A percentile compares a stretch with the other conserved stretches of the same genome.
Evolutionary conservation across 2,329 filamentous ascomycete species (phyloP).

Genomic region (Didymella arachidicola): DNA sequence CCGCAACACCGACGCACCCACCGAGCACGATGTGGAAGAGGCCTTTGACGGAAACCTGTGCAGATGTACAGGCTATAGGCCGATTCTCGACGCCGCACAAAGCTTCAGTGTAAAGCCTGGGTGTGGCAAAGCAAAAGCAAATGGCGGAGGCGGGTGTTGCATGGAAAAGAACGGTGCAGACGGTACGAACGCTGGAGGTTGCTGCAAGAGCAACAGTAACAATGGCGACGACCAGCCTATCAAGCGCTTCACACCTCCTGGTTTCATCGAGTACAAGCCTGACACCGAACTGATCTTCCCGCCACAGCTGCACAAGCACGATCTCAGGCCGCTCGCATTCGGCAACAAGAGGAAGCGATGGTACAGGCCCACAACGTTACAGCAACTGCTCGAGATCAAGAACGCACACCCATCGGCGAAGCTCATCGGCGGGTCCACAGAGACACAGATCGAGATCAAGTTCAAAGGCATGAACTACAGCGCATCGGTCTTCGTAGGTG

Average conservation of each 20-base stretch:
- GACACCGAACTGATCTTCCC: conserved; percentile 97
- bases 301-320: conserved; percentile 80
- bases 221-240: conserved; percentile 55
- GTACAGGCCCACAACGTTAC: conserved; percentile 86
- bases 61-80: conserved; percentile 92
- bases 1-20: conserved; percentile 80
- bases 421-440: conserved; percentile 93
- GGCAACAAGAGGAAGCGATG: conserved; percentile 95
- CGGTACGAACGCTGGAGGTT: conserved; percentile 47
- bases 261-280: conserved; percentile 92
- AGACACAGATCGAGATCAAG: conserved; percentile 98
- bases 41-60: conserved; percentile 97
- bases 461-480: conserved; percentile 95
- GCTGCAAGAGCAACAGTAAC: conserved; percentile 53
- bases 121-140: conserved; percentile 64
- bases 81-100: conserved; percentile 92
- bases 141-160: conserved; percentile 74
- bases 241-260: conserved; percentile 79
- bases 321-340: conserved; percentile 82
- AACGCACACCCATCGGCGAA: conserved; percentile 83
- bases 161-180: conserved; percentile 63
- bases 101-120: conserved; percentile 73
- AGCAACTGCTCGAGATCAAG: conserved; percentile 93
- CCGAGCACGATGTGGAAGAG: conserved; percentile 87
- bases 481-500: conserved; percentile 88